Percentiles rank a stretch among this genome's conserved stretches.
phyloP scores from a whole-genome alignment of 108 stramenopile species.

The Cylindrotheca fusiformis region DNA sequence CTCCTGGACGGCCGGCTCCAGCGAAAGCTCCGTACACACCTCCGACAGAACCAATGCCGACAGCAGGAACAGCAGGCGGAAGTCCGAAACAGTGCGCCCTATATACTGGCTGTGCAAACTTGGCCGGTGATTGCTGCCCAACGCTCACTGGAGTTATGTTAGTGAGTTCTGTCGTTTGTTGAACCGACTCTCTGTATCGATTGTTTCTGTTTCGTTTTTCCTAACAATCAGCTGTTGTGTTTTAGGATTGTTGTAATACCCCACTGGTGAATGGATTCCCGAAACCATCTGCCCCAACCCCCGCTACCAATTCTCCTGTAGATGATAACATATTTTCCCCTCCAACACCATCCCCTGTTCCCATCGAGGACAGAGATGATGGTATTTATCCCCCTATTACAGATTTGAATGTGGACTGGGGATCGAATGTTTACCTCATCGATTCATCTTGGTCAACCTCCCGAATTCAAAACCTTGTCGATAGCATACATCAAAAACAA shows the following conservation, averaged over 20 bases:
- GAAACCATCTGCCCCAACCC: too few relatives aligned
- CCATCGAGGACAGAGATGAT: neutral
- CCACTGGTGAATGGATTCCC: neutral
- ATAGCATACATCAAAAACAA: neutral
- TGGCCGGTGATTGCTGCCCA: neutral
- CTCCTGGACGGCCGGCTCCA: neutral
- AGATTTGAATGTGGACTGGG: neutral
- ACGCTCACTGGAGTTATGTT: too few relatives aligned
- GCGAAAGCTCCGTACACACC: neutral
- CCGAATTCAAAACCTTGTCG: neutral
- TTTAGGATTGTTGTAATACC: constrained; percentile 1
- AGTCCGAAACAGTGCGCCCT: neutral
- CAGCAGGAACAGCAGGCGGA: neutral
- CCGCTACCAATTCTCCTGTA: too few relatives aligned
- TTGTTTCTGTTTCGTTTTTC: too few relatives aligned
- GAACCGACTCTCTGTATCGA: too few relatives aligned
- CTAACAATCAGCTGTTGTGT: neutral
- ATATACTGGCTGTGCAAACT: neutral
- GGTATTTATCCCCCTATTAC: neutral
- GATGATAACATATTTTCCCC: neutral
- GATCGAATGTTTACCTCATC: neutral
- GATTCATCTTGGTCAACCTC: neutral
- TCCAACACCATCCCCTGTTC: neutral
- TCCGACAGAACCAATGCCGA: neutral
- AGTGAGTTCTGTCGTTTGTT: too few relatives aligned